Evolutionary conservation across 208 protist genomes (phyloP).

Genomic region (Trichomonas tenax): DNA sequence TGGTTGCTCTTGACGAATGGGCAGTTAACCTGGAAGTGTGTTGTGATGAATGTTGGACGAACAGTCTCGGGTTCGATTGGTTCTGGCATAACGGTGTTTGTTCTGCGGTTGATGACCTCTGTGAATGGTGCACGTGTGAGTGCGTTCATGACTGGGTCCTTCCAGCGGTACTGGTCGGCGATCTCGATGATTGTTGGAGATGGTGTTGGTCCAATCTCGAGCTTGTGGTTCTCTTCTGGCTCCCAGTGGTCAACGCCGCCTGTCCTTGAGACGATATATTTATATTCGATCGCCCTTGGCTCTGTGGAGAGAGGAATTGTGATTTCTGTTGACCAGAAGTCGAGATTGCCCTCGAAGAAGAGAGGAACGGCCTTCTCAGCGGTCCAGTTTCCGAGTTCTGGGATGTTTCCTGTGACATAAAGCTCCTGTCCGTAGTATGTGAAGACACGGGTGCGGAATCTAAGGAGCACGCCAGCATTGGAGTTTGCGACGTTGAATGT

Average conservation of each 20-base stretch:
- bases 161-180: not conserved
- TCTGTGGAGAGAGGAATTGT: not conserved
- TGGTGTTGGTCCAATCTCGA: not conserved
- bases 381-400: not conserved
- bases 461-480: not conserved
- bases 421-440: not conserved
- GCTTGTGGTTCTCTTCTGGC: not conserved
- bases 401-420: not conserved
- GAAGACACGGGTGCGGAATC: not conserved
- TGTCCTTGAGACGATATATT: not conserved
- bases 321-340: not conserved
- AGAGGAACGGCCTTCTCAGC: not conserved
- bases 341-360: not conserved
- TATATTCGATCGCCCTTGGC: not conserved
- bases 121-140: not conserved
- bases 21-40: not conserved
- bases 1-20: not conserved
- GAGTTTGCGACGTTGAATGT: not conserved
- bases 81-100: not conserved
- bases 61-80: not conserved
- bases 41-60: not conserved
- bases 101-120: not conserved
- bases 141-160: not conserved
- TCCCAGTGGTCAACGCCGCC: not conserved
- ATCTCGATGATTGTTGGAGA: not conserved